Conservation (phyloP, 306 rosid species). For the Medicago lupulina region DNA sequence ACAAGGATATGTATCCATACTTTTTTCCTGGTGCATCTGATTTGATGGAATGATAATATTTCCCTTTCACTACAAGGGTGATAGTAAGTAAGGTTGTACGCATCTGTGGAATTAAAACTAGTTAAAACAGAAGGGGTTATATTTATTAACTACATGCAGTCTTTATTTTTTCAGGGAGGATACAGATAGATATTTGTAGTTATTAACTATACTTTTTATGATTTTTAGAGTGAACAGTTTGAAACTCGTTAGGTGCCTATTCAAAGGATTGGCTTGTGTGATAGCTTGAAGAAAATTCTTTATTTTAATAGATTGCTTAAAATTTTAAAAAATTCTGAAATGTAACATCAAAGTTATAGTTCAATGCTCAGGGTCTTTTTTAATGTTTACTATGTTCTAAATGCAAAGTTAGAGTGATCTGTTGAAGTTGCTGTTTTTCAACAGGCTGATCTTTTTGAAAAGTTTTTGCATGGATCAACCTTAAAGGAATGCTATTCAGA, state of each 20-base stretch:
- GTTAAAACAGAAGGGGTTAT: constrained; percentile 9
- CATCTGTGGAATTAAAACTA: constrained; percentile 25
- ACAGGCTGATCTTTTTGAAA: constrained; percentile 97
- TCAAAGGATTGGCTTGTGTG: background rate
- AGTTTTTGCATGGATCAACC: constrained; percentile 92
- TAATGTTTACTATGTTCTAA: constrained; percentile 30
- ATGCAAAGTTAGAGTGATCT: constrained; percentile 24
- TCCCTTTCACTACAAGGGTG: constrained; percentile 15
- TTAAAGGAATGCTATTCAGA: constrained; percentile 89
- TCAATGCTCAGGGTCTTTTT: constrained; percentile 38
- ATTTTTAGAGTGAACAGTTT: background rate
- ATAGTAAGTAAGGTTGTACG: constrained; percentile 7
- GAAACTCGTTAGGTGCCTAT: background rate
- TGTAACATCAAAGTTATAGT: constrained; percentile 6
- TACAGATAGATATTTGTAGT: background rate
- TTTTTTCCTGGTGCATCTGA: constrained; percentile 15
- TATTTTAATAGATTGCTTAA: constrained; percentile 1
- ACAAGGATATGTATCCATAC: constrained; percentile 27
- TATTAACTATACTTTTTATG: background rate
- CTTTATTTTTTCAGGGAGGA: background rate
- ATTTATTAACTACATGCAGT: background rate
- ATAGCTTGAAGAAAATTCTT: constrained; percentile 25
- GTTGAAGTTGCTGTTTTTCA: constrained; percentile 25
- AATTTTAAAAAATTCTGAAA: background rate
- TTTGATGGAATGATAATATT: background rate